Evolutionary conservation across 1,284 basidiomycete species (phyloP), one percentile per base, ranked within the genome.

Genomic region (Tremellales sp.): DNA sequence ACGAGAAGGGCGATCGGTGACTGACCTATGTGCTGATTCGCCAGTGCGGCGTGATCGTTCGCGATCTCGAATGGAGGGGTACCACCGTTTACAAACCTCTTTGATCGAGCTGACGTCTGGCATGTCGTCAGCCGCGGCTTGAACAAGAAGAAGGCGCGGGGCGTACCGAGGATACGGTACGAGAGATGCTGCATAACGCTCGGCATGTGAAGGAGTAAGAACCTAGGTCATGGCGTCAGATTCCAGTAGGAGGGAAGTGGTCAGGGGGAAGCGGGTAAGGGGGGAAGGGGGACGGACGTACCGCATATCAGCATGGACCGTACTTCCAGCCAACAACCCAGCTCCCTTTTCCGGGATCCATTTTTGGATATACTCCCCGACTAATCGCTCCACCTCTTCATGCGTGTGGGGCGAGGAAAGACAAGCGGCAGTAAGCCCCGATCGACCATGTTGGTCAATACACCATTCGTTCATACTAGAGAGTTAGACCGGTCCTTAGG

Each of bases 261-360:
- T 15, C 29, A 31, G 29, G 29, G n/a, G 10, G 15, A 31, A 31
- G 29, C 29, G 29, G 15, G 29, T 8, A 31, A 15, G 29, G 29
- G 29, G 15, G 29, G 29, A 8, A 31, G 29, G 29, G 29, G 19
- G 36, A 39, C 8, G 8, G 13, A 57, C 63, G 45, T 44, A 75
- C 67, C 70, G 53, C 57, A 68, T 67, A 60, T 79, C 78, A 3
- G 77, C 77, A 60, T 79, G 78, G 0, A 79, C 78, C 0, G 73
- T 70, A 59, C 72, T 77, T 1, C 78, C 78, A 1, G 78, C 77
- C 24, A 79, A 58, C 21, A 77, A 60, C 4, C 74, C 77, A 0
- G 66, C 60, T 11, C 74, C 67, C 40, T 58, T 60, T 13, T 68
- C 64, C 2, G 78, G 77, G 12, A 79, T 64, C 59, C 77, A 75